A percentile compares a stretch with the other conserved stretches of the same genome.
phyloP scores from a whole-genome alignment of 805 yeast genomes.

The Sugiyamaella lignohabitans region DNA sequence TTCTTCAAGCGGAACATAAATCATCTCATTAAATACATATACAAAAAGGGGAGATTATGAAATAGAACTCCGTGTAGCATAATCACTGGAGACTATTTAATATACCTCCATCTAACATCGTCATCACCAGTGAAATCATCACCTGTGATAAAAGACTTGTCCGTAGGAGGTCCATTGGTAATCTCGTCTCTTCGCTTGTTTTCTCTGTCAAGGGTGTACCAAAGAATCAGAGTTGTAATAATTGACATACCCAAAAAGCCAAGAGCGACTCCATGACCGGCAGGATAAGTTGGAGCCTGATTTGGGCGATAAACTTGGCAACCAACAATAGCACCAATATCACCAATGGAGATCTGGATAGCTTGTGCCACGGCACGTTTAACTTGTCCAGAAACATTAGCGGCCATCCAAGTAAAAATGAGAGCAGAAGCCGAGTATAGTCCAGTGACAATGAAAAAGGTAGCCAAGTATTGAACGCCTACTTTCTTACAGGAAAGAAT shows the following conservation, averaged over 20 bases:
- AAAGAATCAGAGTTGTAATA: background rate
- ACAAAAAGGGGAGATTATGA: no score
- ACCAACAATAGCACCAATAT: constrained; percentile 48
- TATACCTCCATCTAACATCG: constrained; percentile 4
- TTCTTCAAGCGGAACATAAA: no score
- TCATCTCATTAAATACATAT: no score
- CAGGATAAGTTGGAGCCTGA: constrained; percentile 48
- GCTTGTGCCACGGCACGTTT: constrained; percentile 50
- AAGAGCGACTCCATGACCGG: constrained; percentile 38
- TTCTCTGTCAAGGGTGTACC: background rate
- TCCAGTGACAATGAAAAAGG: constrained; percentile 49
- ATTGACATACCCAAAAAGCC: constrained; percentile 1
- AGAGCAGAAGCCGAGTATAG: constrained; percentile 54
- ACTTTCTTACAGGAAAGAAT: constrained; percentile 40
- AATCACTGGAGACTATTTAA: constrained; percentile 1
- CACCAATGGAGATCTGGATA: constrained; percentile 56
- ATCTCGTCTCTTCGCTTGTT: constrained; percentile 3
- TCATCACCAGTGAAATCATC: background rate
- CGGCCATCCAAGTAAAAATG: constrained; percentile 51
- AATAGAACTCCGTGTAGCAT: no score
- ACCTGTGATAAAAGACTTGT: background rate
- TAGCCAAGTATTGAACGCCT: constrained; percentile 47
- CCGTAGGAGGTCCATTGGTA: background rate
- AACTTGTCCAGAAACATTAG: constrained; percentile 52
- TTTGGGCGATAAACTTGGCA: constrained; percentile 44